Base-by-base conservation (phyloP, 768 basidiomycete genomes). In the Lyophyllum atratum region DNA sequence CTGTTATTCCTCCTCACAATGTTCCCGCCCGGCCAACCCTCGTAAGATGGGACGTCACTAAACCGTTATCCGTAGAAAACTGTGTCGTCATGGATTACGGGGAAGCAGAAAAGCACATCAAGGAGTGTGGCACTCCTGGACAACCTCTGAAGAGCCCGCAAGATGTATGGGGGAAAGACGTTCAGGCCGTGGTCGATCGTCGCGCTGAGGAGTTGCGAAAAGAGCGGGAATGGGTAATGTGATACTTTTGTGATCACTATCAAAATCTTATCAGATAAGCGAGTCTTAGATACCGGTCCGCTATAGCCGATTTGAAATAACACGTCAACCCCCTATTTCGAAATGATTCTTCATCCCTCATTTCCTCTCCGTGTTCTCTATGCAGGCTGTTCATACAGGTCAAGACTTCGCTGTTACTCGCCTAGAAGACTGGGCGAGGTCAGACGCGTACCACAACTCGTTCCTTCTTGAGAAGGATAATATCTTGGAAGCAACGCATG, bases 81-180 rank as follows among this genome's bases (percentile, higher is more conserved):
- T 85, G 89, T 55, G 92, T 95, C 11, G 87, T 94, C 2, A 86
- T 98, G 73, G 92, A 93, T 55, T 70, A 79, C 53, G 78, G 76
- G 49, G 92, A 97, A 53, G 90, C 86, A 0, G 86, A 86, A 66
- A 80, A 76, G 55, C 93, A 94, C 68, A 67, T 77, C 34, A 72
- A 70, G 54, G 77, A 77, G 34, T 84, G 82, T 43, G 76, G 72
- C 52, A 65, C 61, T 28, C 42, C 56, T 10, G 66, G 66, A 19
- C 72, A 65, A 8, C 63, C 67, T 19, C 59, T 64, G 14, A 66
- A 67, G 34, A 68, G 58, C 21, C 83, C 86, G 0, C 77, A 73
- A 55, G 82, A 83, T 49, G 76, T 92, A 7, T 95, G 92, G 92
- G 92, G 90, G 2, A 66, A 74, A 15, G 85, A 86, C 45, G 83